Base-by-base conservation (phyloP, 2,329 filamentous ascomycete species). In the Ophiostoma pallidulum region DNA sequence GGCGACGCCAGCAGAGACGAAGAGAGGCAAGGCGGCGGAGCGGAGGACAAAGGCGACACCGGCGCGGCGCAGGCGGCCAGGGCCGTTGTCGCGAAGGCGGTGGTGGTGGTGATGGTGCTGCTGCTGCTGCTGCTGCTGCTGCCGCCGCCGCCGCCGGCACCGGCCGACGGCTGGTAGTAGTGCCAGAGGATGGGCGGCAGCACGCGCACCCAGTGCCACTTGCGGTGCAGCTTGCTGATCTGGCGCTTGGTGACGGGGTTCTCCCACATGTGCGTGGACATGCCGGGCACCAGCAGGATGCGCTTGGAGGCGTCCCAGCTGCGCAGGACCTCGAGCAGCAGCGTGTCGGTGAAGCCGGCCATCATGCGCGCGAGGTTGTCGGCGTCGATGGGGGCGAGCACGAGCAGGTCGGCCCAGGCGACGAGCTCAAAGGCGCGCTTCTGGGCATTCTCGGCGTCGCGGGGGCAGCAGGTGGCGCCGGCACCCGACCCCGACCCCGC, bases 261-360 rank as follows among this genome's bases (percentile, higher is more conserved):
- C 60, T 90, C 81, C 88, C 88, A 94, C 80, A 91, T 89, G 51
- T 85, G 76, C 1, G 79, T 80, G 29, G 86, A 91, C 89, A 96
- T 94, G 54, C 86, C 87, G 0, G 90, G 89, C 7, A 94, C 82
- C 49, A 96, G 69, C 41, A 95, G 67, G 26, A 94, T 84, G 57
- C 83, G 85, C 66, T 95, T 95, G 7, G 82, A 83, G 0, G 84
- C 80, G 57, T 94, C 82, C 90, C 90, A 96, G 48, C 86, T 85
- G 45, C 90, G 78, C 41, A 96, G 63, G 1, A 94, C 78, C 56
- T 91, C 84, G 45, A 94, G 73, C 8, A 94, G 72, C 46, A 94
- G 73, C 26, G 82, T 94, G 58, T 87, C 87, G 3, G 86, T 82
- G 49, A 91, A 76, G 45, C 90, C 90, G 46, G 83, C 79, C 59